These are phyloP conservation scores for Xylaria palmicola DNA, from an alignment of 495 filamentous ascomycete genomes.

Conservation along the genomic window DNA sequence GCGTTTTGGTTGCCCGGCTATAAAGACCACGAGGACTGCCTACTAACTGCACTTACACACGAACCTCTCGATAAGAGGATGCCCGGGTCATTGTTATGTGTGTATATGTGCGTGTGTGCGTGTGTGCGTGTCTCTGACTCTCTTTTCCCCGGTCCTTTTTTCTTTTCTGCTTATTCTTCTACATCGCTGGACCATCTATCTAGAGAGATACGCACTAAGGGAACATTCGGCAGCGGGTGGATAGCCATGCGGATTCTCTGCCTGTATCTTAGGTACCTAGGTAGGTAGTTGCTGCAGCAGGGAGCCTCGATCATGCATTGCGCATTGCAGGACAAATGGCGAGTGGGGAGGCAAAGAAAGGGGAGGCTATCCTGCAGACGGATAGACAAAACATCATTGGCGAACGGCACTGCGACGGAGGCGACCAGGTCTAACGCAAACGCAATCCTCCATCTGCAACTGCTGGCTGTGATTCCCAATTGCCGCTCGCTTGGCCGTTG, in stretches of 20 bases:
- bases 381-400: not conserved
- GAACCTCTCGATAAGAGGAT: not conserved
- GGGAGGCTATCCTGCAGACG: not conserved
- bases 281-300: conserved; percentile 5
- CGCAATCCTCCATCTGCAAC: too few relatives aligned
- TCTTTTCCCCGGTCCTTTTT: not conserved
- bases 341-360: not conserved
- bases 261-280: not conserved
- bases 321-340: conserved; percentile 9
- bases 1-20: not conserved
- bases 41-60: not conserved
- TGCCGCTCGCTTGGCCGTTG: too few relatives aligned
- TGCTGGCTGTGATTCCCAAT: too few relatives aligned
- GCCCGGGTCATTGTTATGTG: conserved; percentile 7
- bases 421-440: too few relatives aligned
- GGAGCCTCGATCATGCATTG: conserved; percentile 9
- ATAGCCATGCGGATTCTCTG: conserved; percentile 7
- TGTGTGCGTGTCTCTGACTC: too few relatives aligned
- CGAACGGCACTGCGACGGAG: too few relatives aligned
- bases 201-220: too few relatives aligned
- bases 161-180: not conserved
- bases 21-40: not conserved
- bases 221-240: conserved; percentile 5
- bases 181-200: too few relatives aligned
- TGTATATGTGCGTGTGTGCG: too few relatives aligned